Evolutionary conservation across 306 rosid species (phyloP).

Genomic region (Sindora glabra): DNA sequence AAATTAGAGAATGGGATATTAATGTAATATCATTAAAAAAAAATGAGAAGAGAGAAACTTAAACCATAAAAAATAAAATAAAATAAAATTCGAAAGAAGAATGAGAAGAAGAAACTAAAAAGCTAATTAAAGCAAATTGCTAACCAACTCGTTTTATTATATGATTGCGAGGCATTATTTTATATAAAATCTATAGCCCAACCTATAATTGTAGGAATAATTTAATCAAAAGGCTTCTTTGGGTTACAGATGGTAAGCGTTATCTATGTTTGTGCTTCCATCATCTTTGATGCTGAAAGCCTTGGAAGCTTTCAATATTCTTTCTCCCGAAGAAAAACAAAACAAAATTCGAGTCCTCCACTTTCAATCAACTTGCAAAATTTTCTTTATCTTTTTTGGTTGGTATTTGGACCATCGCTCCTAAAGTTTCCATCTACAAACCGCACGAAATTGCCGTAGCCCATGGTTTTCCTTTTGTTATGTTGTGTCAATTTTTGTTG

Average conservation of each 20-base stretch:
- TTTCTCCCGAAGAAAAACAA: background rate
- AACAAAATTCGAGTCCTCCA: background rate
- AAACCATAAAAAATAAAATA: background rate
- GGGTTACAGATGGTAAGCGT: background rate
- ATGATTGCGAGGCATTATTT: background rate
- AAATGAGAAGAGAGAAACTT: background rate
- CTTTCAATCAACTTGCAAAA: background rate
- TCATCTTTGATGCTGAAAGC: conserved; percentile 8
- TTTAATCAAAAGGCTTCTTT: background rate
- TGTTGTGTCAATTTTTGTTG: background rate
- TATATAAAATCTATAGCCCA: no score
- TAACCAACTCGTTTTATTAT: background rate
- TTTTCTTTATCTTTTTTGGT: background rate
- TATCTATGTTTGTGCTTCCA: background rate
- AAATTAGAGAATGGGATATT: no score
- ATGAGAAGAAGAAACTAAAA: background rate
- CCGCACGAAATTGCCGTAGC: background rate
- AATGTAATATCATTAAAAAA: background rate
- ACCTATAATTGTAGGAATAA: background rate
- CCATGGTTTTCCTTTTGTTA: conserved; percentile 12
- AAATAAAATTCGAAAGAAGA: no score
- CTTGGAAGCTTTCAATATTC: background rate
- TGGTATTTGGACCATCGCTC: background rate
- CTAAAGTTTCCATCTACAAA: background rate
- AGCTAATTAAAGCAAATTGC: background rate